Evolutionary conservation across 345 rosid genomes (phyloP).

Genomic region (Citrus australasica): DNA sequence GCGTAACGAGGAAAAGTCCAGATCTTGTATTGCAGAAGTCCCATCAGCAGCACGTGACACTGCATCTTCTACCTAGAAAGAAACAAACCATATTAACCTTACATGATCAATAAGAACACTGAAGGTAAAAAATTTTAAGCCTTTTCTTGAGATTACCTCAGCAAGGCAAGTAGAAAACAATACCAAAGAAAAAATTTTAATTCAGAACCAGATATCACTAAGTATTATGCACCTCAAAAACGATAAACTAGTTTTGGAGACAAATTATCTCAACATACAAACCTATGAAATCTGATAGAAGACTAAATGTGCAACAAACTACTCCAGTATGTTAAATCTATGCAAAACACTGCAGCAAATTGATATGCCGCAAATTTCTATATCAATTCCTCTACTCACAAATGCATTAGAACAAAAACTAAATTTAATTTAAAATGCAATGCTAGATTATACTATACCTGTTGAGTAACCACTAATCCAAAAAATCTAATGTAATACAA

Average conservation of each 20-base stretch:
- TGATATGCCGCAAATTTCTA: not conserved
- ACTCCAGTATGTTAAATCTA: not conserved
- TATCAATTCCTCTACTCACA: not conserved
- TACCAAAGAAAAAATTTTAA: not conserved
- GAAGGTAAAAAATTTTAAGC: not conserved
- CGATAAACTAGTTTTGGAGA: not conserved
- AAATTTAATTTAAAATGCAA: not conserved
- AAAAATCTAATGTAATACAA: not conserved
- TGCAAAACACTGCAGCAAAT: not conserved
- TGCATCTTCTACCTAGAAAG: constrained; percentile 72
- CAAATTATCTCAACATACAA: not conserved
- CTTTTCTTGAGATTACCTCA: not conserved
- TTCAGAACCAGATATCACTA: not conserved
- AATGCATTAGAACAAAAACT: not conserved
- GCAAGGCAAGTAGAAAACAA: not conserved
- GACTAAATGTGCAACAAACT: not conserved
- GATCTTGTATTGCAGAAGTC: constrained; percentile 60
- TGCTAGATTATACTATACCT: not conserved
- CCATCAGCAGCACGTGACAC: constrained; percentile 83
- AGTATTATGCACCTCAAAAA: not conserved
- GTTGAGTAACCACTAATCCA: not conserved
- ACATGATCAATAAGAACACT: not conserved
- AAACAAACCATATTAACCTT: constrained; percentile 9
- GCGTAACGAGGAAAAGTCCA: constrained; percentile 68
- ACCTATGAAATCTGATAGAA: not conserved